phyloP scores from a whole-genome alignment of 192 early-diverging fungal species.

The Gamsiella multidivaricata region DNA sequence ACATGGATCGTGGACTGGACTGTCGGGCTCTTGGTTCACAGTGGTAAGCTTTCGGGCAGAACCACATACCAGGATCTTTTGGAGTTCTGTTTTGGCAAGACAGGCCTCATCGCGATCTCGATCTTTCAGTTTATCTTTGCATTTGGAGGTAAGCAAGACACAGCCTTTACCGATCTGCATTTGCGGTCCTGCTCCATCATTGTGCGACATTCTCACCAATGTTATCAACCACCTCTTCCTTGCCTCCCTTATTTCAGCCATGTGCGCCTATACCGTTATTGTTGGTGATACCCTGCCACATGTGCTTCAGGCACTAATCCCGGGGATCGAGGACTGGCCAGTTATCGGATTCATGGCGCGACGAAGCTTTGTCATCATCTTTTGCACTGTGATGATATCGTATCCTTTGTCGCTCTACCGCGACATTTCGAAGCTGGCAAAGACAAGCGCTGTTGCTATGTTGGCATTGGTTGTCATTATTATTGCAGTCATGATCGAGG shows the following conservation, averaged over 20 bases:
- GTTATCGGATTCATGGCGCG: slow-evolving; percentile 73
- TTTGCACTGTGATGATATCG: slow-evolving; percentile 82
- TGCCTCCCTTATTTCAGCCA: slow-evolving; percentile 32
- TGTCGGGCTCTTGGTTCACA: slow-evolving; percentile 75
- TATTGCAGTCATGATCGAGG: slow-evolving; percentile 76
- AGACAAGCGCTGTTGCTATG: slow-evolving; percentile 87
- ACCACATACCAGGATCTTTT: slow-evolving; percentile 88
- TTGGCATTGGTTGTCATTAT: slow-evolving; percentile 85
- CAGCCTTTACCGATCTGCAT: slow-evolving; percentile 20
- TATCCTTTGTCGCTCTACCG: slow-evolving; percentile 89
- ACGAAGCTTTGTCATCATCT: slow-evolving; percentile 77
- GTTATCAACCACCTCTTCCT: neutral
- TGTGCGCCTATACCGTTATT: slow-evolving; percentile 79
- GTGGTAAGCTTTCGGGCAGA: slow-evolving; percentile 81
- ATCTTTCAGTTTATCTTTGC: slow-evolving; percentile 95
- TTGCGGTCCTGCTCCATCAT: no score
- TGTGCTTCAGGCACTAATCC: slow-evolving; percentile 79
- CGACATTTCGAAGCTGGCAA: slow-evolving; percentile 89
- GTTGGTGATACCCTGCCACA: slow-evolving; percentile 92
- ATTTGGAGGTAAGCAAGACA: slow-evolving; percentile 77
- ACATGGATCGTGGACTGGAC: slow-evolving; percentile 85
- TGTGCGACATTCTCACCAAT: neutral
- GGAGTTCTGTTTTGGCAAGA: slow-evolving; percentile 82
- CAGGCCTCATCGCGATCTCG: slow-evolving; percentile 81
- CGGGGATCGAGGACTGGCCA: slow-evolving; percentile 60